Base-by-base conservation (phyloP, 331 rosid species). In the Erythrophleum ivorense region DNA sequence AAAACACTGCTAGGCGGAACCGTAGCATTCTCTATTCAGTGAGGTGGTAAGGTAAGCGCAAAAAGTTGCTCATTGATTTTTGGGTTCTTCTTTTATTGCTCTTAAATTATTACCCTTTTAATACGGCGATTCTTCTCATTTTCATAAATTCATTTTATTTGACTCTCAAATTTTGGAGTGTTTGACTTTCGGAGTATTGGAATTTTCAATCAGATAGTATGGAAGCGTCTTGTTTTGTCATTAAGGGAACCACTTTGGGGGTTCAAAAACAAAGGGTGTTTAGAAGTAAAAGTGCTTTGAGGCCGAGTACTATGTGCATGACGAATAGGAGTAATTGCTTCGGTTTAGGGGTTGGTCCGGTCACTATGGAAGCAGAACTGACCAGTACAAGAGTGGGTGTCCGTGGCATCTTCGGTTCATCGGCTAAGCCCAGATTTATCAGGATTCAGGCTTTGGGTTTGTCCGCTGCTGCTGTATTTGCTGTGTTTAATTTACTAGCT, bases 401-500 rank as follows among this genome's bases (percentile, higher is more conserved):
- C 68, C 87, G 80, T 78, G 88, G 90, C 87, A 49, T 75, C 85
- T 79, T 87, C 73, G 78, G 90, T 59, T 68, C 90, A 43, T 82
- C 87, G 2, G 86, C 88, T 54, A 93, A 88, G 66, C 65, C 88
- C 80, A 91, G 95, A 90, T 89, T 92, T 73, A 58, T 92, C 87
- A 88, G 81, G 86, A 92, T 88, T 76, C 89, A 83, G 43, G 97
- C 97, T 87, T 86, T 94, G 59, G 98, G 99, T 89, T 78, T 75
- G 92, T 81, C 71, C 57, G 31, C 72, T 71, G 49, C 50, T 73
- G 11, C 36, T 82, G 46, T 31, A 46, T 75, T 3, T 59, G 16
- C 38, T 4, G 66, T 24, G 66, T 24, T 59, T 58, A 58, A 21
- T 21, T 58, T 59, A 59, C 16, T 24, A 0, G 48, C 9, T 46